Evolutionary conservation across 1,284 basidiomycete species (phyloP).

Genomic region (Apiotrichum gamsii): DNA sequence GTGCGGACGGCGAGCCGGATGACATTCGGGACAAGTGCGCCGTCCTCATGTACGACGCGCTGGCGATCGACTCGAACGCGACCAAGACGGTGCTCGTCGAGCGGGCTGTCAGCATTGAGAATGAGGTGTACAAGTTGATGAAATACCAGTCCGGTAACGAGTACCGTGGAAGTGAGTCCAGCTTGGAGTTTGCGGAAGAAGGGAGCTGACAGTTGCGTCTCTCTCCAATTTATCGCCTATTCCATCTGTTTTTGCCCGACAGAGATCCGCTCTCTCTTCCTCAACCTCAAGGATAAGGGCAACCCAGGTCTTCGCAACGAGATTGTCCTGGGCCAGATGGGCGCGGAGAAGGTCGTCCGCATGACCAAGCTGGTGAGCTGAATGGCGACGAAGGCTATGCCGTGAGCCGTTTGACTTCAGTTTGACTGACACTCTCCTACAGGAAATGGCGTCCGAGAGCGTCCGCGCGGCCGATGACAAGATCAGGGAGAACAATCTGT

Average conservation of each 20-base stretch:
- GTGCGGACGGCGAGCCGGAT: slow-evolving; percentile 53
- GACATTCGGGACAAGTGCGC: slow-evolving; percentile 71
- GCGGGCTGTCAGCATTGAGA: slow-evolving; percentile 48
- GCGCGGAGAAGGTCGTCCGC: slow-evolving; percentile 62
- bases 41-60: slow-evolving; percentile 83
- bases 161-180: slow-evolving; percentile 44
- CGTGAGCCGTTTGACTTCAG: too few relatives aligned
- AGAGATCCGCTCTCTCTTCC: slow-evolving; percentile 84
- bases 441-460: slow-evolving; percentile 94
- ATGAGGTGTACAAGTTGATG: slow-evolving; percentile 39
- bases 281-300: slow-evolving; percentile 91
- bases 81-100: slow-evolving; percentile 43
- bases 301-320: slow-evolving; percentile 81
- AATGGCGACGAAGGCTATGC: background rate
- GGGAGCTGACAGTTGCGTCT: background rate
- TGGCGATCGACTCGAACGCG: slow-evolving; percentile 74
- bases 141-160: slow-evolving; percentile 43
- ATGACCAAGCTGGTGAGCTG: slow-evolving; percentile 69
- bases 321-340: slow-evolving; percentile 73
- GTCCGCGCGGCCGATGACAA: slow-evolving; percentile 73
- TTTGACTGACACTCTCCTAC: slow-evolving; percentile 39
- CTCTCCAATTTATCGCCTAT: too few relatives aligned
- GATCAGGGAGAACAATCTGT: slow-evolving; percentile 80
- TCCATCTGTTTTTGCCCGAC: too few relatives aligned
- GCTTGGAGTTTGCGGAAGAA: too few relatives aligned